Conservation (phyloP, 2,329 filamentous ascomycete species). For the Dothistroma pini region DNA sequence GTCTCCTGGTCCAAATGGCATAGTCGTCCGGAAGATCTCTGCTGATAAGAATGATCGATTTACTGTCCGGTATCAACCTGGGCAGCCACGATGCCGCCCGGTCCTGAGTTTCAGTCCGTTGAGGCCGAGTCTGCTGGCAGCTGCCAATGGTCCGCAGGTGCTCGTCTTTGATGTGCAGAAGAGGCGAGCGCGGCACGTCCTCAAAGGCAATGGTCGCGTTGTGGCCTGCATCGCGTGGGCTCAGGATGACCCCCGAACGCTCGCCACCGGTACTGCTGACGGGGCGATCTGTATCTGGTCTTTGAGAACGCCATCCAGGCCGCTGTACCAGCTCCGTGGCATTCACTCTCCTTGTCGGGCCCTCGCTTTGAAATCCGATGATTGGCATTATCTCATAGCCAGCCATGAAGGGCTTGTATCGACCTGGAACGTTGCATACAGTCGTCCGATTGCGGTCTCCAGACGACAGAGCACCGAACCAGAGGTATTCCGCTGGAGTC, state of each 20-base stretch:
- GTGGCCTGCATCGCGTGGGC: constrained; percentile 21
- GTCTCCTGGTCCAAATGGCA: constrained; percentile 16
- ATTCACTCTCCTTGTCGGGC: constrained; percentile 19
- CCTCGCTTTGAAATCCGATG: constrained; percentile 14
- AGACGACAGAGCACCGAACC: constrained; percentile 7
- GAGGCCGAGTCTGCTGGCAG: constrained; percentile 20
- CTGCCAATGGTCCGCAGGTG: constrained; percentile 22
- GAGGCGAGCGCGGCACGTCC: constrained; percentile 8
- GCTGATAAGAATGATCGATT: constrained; percentile 1
- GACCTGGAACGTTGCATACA: constrained; percentile 12
- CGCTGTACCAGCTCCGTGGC: constrained; percentile 18
- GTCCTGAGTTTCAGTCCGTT: constrained; percentile 21
- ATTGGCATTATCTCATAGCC: constrained; percentile 14
- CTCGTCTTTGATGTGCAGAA: constrained; percentile 21
- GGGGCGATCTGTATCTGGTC: constrained; percentile 25
- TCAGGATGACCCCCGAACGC: constrained; percentile 11
- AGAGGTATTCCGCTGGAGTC: constrained; percentile 16
- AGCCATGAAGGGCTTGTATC: constrained; percentile 13
- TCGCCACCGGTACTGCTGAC: constrained; percentile 24
- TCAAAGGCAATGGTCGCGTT: constrained; percentile 25
- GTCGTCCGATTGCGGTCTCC: constrained; percentile 13
- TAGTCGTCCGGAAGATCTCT: constrained; percentile 14
- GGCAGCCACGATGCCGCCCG: constrained; percentile 13
- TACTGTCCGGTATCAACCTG: constrained; percentile 8
- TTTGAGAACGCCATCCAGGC: constrained; percentile 17